Base-by-base conservation (phyloP, 345 rosid genomes). In the Salix koriyanagi region DNA sequence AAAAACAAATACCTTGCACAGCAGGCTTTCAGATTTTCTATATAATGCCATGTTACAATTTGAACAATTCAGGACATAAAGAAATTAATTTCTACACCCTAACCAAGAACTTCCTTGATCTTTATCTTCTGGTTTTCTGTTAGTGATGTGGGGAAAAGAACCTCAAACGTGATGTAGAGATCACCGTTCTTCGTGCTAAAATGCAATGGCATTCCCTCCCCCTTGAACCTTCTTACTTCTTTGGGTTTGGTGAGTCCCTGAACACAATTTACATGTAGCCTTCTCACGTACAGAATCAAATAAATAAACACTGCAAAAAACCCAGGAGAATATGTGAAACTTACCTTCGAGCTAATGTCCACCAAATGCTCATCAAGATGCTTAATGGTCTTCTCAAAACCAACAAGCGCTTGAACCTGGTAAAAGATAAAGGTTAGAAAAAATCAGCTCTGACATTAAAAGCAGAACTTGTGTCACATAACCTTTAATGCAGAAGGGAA, bases 311-410 rank as follows among this genome's bases (percentile, higher is more conserved):
- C 19, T 16, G 74, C 68, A 18, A 18, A 60, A 30, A 56, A 28
- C 26, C 52, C 30, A 13, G 14, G 23, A 46, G 58, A 58, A 9
- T 25, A 65, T 54, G 30, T 13, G 56, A 26, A 21, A 74, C 69
- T 83, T 83, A 94, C 99, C 98, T 90, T 92, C 72, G 93, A 81
- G 82, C 97, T 60, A 37, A 94, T 91, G 80, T 92, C 89, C 41
- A 96, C 97, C 75, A 88, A 85, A 85, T 88, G 99, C n/a, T 89
- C 97, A 79, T 96, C 98, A n/a, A 96, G 93, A 81, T 96, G 99
- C 84, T 89, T 89, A 36, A 92, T 83, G 74, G 90, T 86, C 89
- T 92, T 96, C 90, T 96, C 92, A 67, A 96, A 96, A 78, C 99
- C 99, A 83, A 92, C 97, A 74, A 96, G 94, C 14, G 98, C 98